phyloP scores from a whole-genome alignment of 2,329 filamentous ascomycete species.

The Calonectria crousiana region DNA sequence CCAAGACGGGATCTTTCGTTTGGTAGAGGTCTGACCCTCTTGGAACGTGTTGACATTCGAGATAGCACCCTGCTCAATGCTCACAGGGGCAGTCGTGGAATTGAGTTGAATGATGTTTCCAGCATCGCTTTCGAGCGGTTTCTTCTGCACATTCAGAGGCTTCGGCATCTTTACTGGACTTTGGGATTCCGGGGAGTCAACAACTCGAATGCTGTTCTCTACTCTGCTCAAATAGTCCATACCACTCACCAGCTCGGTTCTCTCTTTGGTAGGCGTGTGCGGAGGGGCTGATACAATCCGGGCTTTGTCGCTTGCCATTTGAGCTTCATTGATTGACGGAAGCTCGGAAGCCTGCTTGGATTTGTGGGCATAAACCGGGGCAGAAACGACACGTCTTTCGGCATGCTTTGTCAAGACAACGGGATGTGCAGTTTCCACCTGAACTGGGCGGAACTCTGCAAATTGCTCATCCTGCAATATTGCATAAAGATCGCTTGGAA shows the following conservation, averaged over 20 bases:
- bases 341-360: slow-evolving; percentile 54
- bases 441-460: slow-evolving; percentile 37
- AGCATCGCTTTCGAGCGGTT: slow-evolving; percentile 47
- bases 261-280: slow-evolving; percentile 47
- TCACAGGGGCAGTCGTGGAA: slow-evolving; percentile 29
- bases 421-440: slow-evolving; percentile 47
- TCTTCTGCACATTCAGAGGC: slow-evolving; percentile 59
- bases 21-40: slow-evolving; percentile 35
- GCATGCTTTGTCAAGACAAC: slow-evolving; percentile 48
- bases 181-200: slow-evolving; percentile 60
- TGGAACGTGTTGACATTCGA: slow-evolving; percentile 17
- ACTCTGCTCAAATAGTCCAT: slow-evolving; percentile 60
- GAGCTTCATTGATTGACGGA: slow-evolving; percentile 63
- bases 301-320: slow-evolving; percentile 49
- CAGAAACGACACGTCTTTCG: slow-evolving; percentile 64
- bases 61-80: slow-evolving; percentile 12
- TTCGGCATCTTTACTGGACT: slow-evolving; percentile 51
- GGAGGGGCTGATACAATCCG: slow-evolving; percentile 63
- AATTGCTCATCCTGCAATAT: slow-evolving; percentile 43
- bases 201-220: slow-evolving; percentile 67
- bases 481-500: slow-evolving; percentile 37
- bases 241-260: slow-evolving; percentile 49
- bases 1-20: slow-evolving; percentile 64
- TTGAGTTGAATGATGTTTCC: slow-evolving; percentile 36
- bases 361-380: slow-evolving; percentile 60